phyloP scores from a whole-genome alignment of 176 grass and related monocot species.

The Saccharum officinarum region DNA sequence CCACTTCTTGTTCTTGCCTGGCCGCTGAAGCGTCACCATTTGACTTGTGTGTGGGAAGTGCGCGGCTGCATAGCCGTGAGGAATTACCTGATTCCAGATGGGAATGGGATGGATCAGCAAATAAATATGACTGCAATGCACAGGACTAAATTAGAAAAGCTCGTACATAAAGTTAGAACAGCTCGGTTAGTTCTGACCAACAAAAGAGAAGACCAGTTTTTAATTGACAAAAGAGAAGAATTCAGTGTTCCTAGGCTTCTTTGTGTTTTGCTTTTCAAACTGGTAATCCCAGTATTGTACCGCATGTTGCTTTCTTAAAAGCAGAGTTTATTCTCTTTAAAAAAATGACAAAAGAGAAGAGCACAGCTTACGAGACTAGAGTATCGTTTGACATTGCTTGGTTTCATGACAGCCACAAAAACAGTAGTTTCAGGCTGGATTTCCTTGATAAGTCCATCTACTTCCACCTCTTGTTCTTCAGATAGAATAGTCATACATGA shows the following conservation, averaged over 20 bases:
- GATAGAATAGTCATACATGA: neutral
- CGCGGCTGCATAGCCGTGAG: conserved; percentile 8
- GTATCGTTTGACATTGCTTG: neutral
- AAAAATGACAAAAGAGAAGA: neutral
- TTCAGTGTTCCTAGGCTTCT: too few relatives aligned
- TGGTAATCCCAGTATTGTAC: too few relatives aligned
- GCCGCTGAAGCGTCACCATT: conserved; percentile 2
- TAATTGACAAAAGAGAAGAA: neutral
- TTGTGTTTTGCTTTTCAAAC: too few relatives aligned
- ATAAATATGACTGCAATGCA: neutral
- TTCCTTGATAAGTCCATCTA: conserved; percentile 5
- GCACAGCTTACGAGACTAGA: conserved; percentile 1
- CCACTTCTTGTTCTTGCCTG: conserved; percentile 39
- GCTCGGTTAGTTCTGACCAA: too few relatives aligned
- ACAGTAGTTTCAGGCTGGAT: conserved; percentile 5
- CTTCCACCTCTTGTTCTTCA: neutral
- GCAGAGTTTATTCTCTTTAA: too few relatives aligned
- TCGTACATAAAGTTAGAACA: too few relatives aligned
- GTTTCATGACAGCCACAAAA: conserved; percentile 40
- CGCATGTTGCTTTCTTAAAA: too few relatives aligned
- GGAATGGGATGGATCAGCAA: neutral
- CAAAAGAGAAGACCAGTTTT: neutral
- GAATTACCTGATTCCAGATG: conserved; percentile 21
- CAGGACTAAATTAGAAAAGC: too few relatives aligned
- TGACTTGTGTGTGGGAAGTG: conserved; percentile 22